These are phyloP conservation scores for Peterozyma xylosa DNA, from an alignment of 805 yeast species.

Conservation along the genomic window DNA sequence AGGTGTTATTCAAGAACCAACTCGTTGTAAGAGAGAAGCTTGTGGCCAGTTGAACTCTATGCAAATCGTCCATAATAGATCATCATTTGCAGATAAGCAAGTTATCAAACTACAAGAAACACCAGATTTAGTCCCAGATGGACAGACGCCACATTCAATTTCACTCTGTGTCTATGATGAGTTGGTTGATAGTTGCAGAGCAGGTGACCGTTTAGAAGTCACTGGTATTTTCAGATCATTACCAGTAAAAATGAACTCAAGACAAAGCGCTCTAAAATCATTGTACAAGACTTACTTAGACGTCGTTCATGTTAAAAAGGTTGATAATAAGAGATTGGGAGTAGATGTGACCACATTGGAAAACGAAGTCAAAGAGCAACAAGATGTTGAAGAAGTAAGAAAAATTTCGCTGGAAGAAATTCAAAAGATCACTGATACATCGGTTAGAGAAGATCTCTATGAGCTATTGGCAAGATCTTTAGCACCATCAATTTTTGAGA, in stretches of 20 bases:
- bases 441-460: constrained; percentile 72
- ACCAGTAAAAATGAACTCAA: constrained; percentile 82
- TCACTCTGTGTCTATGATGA: constrained; percentile 94
- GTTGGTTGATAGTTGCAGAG: constrained; percentile 86
- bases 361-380: constrained; percentile 48
- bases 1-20: constrained; percentile 90
- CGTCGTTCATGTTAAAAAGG: constrained; percentile 86
- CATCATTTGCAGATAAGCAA: constrained; percentile 92
- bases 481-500: constrained; percentile 95
- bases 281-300: constrained; percentile 90
- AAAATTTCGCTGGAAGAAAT: constrained; percentile 65
- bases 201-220: constrained; percentile 94
- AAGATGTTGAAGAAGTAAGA: constrained; percentile 72
- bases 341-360: constrained; percentile 69
- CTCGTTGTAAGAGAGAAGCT: constrained; percentile 81
- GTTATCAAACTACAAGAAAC: constrained; percentile 92
- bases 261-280: constrained; percentile 75
- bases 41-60: constrained; percentile 82
- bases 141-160: constrained; percentile 96
- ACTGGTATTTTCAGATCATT: constrained; percentile 92
- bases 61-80: constrained; percentile 87
- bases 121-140: constrained; percentile 94
- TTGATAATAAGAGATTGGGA: constrained; percentile 75
- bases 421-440: constrained; percentile 48
- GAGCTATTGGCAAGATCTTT: constrained; percentile 81